Conservation (phyloP, 768 basidiomycete genomes). For the Plicaturopsis crispa region DNA sequence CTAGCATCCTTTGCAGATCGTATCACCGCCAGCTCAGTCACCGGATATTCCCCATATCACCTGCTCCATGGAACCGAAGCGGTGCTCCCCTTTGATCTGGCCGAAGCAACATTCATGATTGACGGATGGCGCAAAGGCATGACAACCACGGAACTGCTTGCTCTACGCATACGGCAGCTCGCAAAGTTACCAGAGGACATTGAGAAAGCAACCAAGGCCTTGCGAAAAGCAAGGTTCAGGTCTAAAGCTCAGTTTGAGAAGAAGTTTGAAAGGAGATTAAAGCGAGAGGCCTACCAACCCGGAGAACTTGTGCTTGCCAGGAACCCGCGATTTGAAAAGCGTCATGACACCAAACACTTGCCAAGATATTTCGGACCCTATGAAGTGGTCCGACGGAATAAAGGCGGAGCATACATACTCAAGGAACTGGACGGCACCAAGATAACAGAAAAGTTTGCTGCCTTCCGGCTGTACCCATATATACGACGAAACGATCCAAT, state of each 20-base stretch:
- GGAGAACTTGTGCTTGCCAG: conserved; percentile 26
- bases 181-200: conserved; percentile 17
- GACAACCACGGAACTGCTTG: conserved; percentile 14
- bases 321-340: conserved; percentile 24
- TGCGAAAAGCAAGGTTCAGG: conserved; percentile 12
- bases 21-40: conserved; percentile 12
- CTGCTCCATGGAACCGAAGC: conserved; percentile 21
- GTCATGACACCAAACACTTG: conserved; percentile 20
- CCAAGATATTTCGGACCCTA: conserved; percentile 30
- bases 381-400: conserved; percentile 19
- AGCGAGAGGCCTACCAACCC: conserved; percentile 15
- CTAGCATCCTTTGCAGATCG: conserved; percentile 9
- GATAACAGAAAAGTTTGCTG: conserved; percentile 11
- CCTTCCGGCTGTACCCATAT: conserved; percentile 15
- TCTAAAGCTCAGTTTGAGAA: conserved; percentile 19
- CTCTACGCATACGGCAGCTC: conserved; percentile 15
- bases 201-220: conserved; percentile 6
- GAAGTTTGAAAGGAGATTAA: conserved; percentile 10
- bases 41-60: conserved; percentile 16
- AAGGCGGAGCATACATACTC: conserved; percentile 20
- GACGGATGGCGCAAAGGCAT: conserved; percentile 10
- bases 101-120: conserved; percentile 23
- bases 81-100: conserved; percentile 22
- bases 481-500: conserved; percentile 8
- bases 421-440: conserved; percentile 23